Conservation (phyloP, 257 asterid genomes). For the Leonotis leonurus region DNA sequence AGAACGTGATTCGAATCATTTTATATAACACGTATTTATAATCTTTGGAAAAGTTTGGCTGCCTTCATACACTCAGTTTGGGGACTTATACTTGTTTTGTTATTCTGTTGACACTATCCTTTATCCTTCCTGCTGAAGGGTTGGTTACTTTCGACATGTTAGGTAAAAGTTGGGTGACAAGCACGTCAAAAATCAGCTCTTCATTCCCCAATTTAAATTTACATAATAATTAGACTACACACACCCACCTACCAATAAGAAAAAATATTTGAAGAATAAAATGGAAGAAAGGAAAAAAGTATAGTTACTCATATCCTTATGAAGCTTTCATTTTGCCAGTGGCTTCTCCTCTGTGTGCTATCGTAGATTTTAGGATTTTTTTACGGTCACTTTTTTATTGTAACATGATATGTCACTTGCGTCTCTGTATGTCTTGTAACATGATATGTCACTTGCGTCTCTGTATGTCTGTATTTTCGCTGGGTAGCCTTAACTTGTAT, state of each 20-base stretch:
- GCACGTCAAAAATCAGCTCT: constrained; percentile 8
- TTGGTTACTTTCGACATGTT: constrained; percentile 14
- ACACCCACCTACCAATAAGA: not conserved
- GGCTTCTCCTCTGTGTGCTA: not conserved
- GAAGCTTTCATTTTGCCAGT: not conserved
- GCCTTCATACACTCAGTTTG: not conserved
- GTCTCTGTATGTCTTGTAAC: too few species aligned
- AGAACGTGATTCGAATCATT: constrained; percentile 1
- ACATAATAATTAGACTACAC: not conserved
- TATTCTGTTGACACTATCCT: too few species aligned
- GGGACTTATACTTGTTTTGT: constrained; percentile 1
- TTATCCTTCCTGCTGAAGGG: too few species aligned
- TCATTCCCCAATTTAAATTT: not conserved
- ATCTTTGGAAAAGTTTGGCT: not conserved
- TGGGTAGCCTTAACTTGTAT: too few species aligned
- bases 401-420: too few species aligned
- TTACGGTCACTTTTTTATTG: too few species aligned
- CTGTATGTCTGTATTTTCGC: too few species aligned
- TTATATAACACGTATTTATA: not conserved
- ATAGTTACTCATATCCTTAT: not conserved
- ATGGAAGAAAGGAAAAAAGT: not conserved
- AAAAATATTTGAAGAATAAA: not conserved
- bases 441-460: too few species aligned
- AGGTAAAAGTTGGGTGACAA: constrained; percentile 36
- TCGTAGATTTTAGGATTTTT: not conserved